Base-by-base conservation (phyloP, 176 grass and related monocot species). In the Musa troglodytarum region DNA sequence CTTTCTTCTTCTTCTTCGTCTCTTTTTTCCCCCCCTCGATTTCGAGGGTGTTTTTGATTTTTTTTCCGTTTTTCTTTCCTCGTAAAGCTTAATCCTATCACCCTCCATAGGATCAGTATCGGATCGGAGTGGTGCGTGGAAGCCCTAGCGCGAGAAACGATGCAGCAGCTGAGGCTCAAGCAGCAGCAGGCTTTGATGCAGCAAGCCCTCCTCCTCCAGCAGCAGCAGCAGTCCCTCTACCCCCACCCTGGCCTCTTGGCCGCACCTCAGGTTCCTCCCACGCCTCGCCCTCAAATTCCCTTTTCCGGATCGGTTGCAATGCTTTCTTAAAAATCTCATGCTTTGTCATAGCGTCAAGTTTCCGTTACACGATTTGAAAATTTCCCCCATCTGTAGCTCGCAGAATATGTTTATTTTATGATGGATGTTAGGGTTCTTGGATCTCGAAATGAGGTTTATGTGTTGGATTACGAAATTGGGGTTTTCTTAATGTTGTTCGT, bases 221-320 rank as follows among this genome's bases (percentile, higher is more conserved):
- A 88, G 74, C 74, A 28, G 52, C 80, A 88, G 68, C 79, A 87
- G 72, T 85, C 85, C 15, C 17, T 93, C 72, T 97, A 93, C 84
- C 80, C 79, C 76, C 92, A 88, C 66, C 90, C 93, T 16, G 90
- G 94, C 28, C 90, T 92, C 90, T 77, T 98, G 21, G 86, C 94
- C 20, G 82, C 90, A 51, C 87, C 90, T 74, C 90, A 86, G 88
- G 94, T 87, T 57, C n/a, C 13, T 25, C 59, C 53, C 65, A 21
- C 63, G 83, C n/a, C 63, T 54, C 34, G 51, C 8, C 19, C 43
- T 52, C 9, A 51, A 71, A 16, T 34, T 10, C 10, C 19, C 54
- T n/a, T 74, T 53, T 66, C 34, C 4, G 34, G 34, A 43, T 43
- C 34, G 34, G 34, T 43, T 6, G 34, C 34, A 6, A 43, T 43